Percentiles rank a stretch among this genome's conserved stretches.
Evolutionary conservation across 169 alveolate genomes (phyloP).

Genomic region (Plasmodium cynomolgi): DNA sequence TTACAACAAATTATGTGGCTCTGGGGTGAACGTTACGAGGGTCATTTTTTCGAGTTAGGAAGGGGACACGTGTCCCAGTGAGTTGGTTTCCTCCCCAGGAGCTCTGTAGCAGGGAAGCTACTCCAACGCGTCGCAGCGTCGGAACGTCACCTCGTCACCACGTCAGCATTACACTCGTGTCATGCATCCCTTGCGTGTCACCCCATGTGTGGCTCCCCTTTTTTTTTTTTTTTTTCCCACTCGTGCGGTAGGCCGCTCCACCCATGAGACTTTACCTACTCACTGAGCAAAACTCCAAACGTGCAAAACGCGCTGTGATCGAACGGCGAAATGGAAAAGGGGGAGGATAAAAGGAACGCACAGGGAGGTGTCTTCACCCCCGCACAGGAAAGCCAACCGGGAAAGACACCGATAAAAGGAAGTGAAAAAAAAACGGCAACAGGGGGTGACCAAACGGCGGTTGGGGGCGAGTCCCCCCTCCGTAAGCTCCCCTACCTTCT

Average conservation of each 20-base stretch:
- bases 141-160: no score
- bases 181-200: no score
- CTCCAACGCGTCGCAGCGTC: neutral
- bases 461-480: neutral
- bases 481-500: neutral
- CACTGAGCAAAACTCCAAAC: neutral
- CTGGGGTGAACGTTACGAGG: slow-evolving; percentile 11
- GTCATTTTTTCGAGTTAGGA: slow-evolving; percentile 8
- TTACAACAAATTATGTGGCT: slow-evolving; percentile 25
- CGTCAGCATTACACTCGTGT: no score
- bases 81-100: neutral
- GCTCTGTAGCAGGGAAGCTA: neutral
- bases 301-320: neutral
- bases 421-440: no score
- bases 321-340: neutral
- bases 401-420: neutral
- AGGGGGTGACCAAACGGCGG: no score
- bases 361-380: neutral
- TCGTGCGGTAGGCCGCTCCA: neutral
- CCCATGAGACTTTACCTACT: neutral
- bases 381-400: neutral
- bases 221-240: no score
- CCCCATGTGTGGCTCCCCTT: neutral
- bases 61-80: neutral
- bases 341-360: neutral